Base-by-base conservation (phyloP, 805 yeast species). In the Jamesozyma jinghongensis region DNA sequence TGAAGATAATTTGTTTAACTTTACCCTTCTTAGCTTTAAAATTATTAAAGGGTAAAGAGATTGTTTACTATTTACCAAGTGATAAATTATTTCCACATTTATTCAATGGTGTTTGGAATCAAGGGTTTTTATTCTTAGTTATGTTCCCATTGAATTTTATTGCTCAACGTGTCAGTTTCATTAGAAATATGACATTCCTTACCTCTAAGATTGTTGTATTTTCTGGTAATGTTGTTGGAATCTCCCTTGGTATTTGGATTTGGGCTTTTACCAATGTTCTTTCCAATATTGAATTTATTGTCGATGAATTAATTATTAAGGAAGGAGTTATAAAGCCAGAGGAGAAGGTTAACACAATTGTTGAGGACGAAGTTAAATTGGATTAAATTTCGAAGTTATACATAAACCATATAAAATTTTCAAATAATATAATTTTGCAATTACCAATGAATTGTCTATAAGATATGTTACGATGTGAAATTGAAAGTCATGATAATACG, bases 181-280 rank as follows among this genome's bases (percentile, higher is more conserved):
- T 28, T 14, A 19, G 34, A 18, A 34, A 39, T 18, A 34, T 39
- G 16, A 34, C 18, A 13, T 34, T 39, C 19, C 34, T 39, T 19
- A 31, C 22, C 10, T 34, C 34, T 3, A 39, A 39, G 19, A 18
- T 39, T 20, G n/a, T 27, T 5, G 31, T 39, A 8, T 39, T 26
- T 30, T 28, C 31, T 14, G 34, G 38, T 28, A 19, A 35, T 2
- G 18, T 29, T 29, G 44, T 48, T 3, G 61, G 62, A 28, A 60
- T 62, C 32, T 62, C 65, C 4, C 40, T 62, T 18, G 64, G 63
- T 14, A 58, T 62, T 20, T 57, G 63, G 62, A 36, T 59, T 13
- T 59, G 62, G 60, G 63, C 65, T 1, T 48, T 62, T 30, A 53
- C 51, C 30, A 52, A 49, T 27, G 58, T 58, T 2, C 39, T 61